Conservation (phyloP, 2,329 filamentous ascomycete genomes). For the Albophoma yamanashiensis region DNA sequence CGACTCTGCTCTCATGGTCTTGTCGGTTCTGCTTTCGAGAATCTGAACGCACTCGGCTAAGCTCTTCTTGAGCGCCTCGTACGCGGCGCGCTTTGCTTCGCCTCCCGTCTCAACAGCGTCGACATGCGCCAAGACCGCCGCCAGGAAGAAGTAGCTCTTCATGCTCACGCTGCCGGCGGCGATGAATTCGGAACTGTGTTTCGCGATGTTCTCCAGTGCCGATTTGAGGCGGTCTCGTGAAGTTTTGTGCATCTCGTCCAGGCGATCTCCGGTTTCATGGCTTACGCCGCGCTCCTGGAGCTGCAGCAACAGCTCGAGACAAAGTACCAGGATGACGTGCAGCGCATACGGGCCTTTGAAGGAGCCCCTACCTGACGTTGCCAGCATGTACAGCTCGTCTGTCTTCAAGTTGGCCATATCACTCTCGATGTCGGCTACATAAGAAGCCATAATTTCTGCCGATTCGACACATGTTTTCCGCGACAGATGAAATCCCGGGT, state of each 20-base stretch:
- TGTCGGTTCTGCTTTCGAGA: not conserved
- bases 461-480: not conserved
- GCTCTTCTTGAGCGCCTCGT: not conserved
- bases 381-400: not conserved
- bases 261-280: not conserved
- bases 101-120: not conserved
- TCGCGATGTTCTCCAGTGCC: not conserved
- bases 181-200: not conserved
- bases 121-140: not conserved
- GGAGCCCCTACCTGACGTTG: not conserved
- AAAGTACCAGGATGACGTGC: not conserved
- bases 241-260: not conserved
- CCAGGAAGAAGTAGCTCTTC: not conserved
- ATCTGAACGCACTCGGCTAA: not conserved
- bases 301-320: not conserved
- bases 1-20: not conserved
- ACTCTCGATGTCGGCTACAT: not conserved
- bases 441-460: not conserved
- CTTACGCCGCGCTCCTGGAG: not conserved
- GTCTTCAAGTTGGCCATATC: not conserved
- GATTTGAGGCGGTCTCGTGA: not conserved
- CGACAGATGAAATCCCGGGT: not conserved
- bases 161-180: not conserved
- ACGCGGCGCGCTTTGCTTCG: not conserved
- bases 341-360: not conserved